Base-by-base conservation (phyloP, 345 rosid genomes). In the Hypericum perforatum region DNA sequence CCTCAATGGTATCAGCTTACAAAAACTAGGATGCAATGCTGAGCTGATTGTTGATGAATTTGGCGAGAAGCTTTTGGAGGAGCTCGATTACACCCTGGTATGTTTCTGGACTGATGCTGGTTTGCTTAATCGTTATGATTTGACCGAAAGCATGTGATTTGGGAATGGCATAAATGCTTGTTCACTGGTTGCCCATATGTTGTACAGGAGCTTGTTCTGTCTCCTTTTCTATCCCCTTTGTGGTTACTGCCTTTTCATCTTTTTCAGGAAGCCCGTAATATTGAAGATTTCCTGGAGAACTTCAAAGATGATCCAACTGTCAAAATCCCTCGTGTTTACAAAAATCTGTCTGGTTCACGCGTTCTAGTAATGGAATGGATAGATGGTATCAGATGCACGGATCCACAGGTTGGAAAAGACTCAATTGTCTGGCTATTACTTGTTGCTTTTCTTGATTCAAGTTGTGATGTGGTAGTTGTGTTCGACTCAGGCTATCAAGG, bases 301-400 rank as follows among this genome's bases (percentile, higher is more conserved):
- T 91, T 91, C 74, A 81, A 81, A 79, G 77, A 74, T 64, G 98
- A 91, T 66, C 96, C 95, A 11, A 81, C 95, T 37, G 98, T 91
- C 56, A 91, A 91, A 74, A 91, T 91, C 71, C 98, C 98, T 60
- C 68, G 63, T 51, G 98, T 82, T 66, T 87, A 91, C 74, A 87
- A 64, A 71, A 64, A 75, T 56, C 95, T 87, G 61, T 86, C 81
- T 57, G 98, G 98, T 55, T 74, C 92, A 36, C 89, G 92, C 63
- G 96, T 87, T 79, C 59, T 91, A 55, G 98, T 86, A 45, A 91
- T 91, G 98, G 98, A 91, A 61, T 91, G 98, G 98, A 91, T 91
- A 50, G 98, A 91, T 68, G 98, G 98, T 43, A 84, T 91, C 65
- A 85, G 98, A 52, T 86, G 98, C 77, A 91, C 98, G 60, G 67